phyloP scores from a whole-genome alignment of 2,329 filamentous ascomycete species.

The Ceratocystis alfenasii region DNA sequence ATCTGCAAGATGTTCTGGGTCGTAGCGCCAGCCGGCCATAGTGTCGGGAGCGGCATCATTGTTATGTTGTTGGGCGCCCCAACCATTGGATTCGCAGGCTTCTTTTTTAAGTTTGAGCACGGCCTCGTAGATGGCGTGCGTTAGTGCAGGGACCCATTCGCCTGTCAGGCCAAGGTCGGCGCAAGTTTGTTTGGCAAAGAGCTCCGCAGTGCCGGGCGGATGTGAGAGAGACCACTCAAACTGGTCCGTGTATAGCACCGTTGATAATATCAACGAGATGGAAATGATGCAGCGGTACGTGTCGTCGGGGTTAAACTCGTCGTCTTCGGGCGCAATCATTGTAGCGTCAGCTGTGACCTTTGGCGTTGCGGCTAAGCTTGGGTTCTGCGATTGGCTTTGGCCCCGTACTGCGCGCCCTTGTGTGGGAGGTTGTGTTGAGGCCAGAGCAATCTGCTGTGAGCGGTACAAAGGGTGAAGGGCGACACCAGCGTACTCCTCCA shows the following conservation, averaged over 20 bases:
- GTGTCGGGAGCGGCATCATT: slow-evolving; percentile 76
- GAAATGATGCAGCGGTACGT: slow-evolving; percentile 88
- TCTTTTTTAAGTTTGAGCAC: slow-evolving; percentile 90
- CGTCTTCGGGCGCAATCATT: slow-evolving; percentile 40
- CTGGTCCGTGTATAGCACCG: slow-evolving; percentile 87
- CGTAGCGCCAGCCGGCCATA: slow-evolving; percentile 89
- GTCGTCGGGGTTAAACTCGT: slow-evolving; percentile 74
- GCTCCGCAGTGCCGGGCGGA: slow-evolving; percentile 79
- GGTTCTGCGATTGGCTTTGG: slow-evolving; percentile 1
- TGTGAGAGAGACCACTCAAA: slow-evolving; percentile 96
- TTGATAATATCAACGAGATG: slow-evolving; percentile 81
- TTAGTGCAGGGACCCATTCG: slow-evolving; percentile 89
- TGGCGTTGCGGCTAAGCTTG: slow-evolving; percentile 24
- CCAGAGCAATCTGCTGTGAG: slow-evolving; percentile 32
- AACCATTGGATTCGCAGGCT: slow-evolving; percentile 77
- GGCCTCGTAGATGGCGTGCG: slow-evolving; percentile 93
- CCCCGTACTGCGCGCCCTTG: background rate
- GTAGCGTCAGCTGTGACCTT: slow-evolving; percentile 60
- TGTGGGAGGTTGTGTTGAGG: slow-evolving; percentile 24
- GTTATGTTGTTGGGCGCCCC: slow-evolving; percentile 58
- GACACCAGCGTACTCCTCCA: slow-evolving; percentile 92
- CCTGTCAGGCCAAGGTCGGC: slow-evolving; percentile 78
- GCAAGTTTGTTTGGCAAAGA: slow-evolving; percentile 85
- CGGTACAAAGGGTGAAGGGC: slow-evolving; percentile 90
- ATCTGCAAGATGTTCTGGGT: slow-evolving; percentile 75